Evolutionary conservation across 2,329 filamentous ascomycete genomes (phyloP).

Genomic region (Penicillium sp.): DNA sequence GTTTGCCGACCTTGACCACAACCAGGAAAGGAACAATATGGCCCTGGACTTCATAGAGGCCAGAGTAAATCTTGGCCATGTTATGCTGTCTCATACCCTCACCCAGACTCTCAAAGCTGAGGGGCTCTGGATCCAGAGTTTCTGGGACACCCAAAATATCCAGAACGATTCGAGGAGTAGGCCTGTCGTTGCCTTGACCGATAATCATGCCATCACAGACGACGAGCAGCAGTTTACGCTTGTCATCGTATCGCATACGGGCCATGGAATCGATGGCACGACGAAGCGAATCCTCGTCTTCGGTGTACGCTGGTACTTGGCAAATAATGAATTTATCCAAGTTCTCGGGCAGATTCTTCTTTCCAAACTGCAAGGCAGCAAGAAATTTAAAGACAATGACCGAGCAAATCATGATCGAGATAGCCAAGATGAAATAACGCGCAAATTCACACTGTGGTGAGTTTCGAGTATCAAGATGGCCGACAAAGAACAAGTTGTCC

Average conservation of each 20-base stretch:
- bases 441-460: slow-evolving; percentile 83
- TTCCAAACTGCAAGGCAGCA: slow-evolving; percentile 89
- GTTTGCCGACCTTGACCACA: slow-evolving; percentile 90
- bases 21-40: slow-evolving; percentile 98
- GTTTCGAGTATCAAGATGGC: slow-evolving; percentile 85
- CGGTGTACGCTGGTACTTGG: slow-evolving; percentile 95
- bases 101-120: slow-evolving; percentile 94
- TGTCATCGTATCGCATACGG: slow-evolving; percentile 92
- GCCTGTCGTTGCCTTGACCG: slow-evolving; percentile 90
- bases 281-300: slow-evolving; percentile 95
- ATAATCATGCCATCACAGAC: slow-evolving; percentile 98
- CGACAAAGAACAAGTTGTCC: slow-evolving; percentile 92
- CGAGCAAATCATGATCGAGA: slow-evolving; percentile 74
- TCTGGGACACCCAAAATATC: slow-evolving; percentile 96
- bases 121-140: slow-evolving; percentile 86
- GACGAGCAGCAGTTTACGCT: slow-evolving; percentile 92
- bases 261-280: slow-evolving; percentile 96
- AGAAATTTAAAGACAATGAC: slow-evolving; percentile 96
- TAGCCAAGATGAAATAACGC: slow-evolving; percentile 81
- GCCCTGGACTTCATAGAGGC: slow-evolving; percentile 94
- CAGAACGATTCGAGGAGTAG: slow-evolving; percentile 94
- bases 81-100: slow-evolving; percentile 98
- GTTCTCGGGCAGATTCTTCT: slow-evolving; percentile 89
- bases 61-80: slow-evolving; percentile 98
- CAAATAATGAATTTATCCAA: slow-evolving; percentile 98